Conservation (phyloP, 441 rosid genomes). For the Breynia disticha region DNA sequence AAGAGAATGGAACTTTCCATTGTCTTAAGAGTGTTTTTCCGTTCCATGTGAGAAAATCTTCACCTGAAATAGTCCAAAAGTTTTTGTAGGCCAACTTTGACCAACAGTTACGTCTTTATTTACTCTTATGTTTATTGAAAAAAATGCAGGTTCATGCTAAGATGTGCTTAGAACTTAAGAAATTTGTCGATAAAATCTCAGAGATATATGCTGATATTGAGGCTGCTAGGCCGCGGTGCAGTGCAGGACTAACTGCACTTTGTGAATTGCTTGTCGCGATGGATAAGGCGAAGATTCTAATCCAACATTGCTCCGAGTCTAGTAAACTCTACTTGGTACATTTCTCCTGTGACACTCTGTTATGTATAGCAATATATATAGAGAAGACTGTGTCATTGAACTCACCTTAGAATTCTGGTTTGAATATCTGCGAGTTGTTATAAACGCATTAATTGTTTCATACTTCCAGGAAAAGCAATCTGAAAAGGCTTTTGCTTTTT, state of each 20-base stretch:
- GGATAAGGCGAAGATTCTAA: slow-evolving; percentile 27
- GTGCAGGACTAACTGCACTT: slow-evolving; percentile 21
- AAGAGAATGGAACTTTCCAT: too few species aligned
- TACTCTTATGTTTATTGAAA: not conserved
- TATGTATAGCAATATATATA: not conserved
- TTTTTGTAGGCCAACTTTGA: too few species aligned
- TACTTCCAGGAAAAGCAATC: not conserved
- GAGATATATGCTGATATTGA: slow-evolving; percentile 24
- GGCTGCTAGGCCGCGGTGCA: slow-evolving; percentile 31
- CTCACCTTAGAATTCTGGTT: too few species aligned
- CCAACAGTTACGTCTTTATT: not conserved
- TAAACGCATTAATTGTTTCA: not conserved
- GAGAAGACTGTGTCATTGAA: not conserved
- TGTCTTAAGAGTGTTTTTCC: too few species aligned
- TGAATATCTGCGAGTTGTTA: too few species aligned
- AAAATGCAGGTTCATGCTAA: slow-evolving; percentile 32
- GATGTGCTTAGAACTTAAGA: slow-evolving; percentile 32
- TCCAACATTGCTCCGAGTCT: slow-evolving; percentile 34
- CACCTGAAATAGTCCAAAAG: too few species aligned
- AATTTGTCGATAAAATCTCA: slow-evolving; percentile 17
- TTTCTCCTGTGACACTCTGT: not conserved
- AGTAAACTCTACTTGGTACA: slow-evolving; percentile 41
- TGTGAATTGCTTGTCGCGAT: slow-evolving; percentile 21
- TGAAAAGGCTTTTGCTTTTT: not conserved
- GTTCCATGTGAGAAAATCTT: too few species aligned